Conservation (phyloP, 257 asterid genomes). For the Lithospermum erythrorhizon region DNA sequence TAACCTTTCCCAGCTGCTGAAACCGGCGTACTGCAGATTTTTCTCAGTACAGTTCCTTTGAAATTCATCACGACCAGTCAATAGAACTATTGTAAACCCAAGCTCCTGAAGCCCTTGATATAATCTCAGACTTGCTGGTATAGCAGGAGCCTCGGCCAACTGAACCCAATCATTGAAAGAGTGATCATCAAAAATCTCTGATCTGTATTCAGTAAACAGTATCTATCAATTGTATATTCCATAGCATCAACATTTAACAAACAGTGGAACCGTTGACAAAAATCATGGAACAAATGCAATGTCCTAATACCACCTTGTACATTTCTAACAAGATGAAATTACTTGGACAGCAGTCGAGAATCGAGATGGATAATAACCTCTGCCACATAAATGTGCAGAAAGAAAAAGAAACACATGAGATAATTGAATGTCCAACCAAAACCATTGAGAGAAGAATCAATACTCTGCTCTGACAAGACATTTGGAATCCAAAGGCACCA, state of each 20-base stretch:
- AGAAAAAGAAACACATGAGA: no score
- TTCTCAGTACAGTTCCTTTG: conserved; percentile 61
- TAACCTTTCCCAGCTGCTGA: conserved; percentile 68
- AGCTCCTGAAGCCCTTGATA: conserved; percentile 48
- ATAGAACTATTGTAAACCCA: conserved; percentile 51
- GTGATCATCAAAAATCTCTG: conserved; percentile 42
- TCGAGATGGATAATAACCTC: no score
- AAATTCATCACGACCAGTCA: conserved; percentile 66
- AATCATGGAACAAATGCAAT: not conserved
- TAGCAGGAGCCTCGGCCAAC: conserved; percentile 59
- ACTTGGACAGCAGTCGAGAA: no score
- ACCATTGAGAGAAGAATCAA: no score
- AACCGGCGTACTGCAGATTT: conserved; percentile 50
- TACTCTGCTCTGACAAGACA: no score
- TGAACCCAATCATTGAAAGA: conserved; percentile 62
- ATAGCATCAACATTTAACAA: not conserved
- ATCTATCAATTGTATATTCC: not conserved
- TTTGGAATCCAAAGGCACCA: no score
- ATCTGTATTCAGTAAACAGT: conserved; percentile 28
- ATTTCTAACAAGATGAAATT: not conserved
- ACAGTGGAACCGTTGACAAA: not conserved
- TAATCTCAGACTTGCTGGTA: conserved; percentile 57
- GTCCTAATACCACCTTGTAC: not conserved
- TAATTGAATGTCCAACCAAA: no score
- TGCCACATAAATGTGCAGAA: no score